These are phyloP conservation scores for Rostrohypoxylon terebratum DNA, from an alignment of 495 filamentous ascomycete species.

Conservation along the genomic window DNA sequence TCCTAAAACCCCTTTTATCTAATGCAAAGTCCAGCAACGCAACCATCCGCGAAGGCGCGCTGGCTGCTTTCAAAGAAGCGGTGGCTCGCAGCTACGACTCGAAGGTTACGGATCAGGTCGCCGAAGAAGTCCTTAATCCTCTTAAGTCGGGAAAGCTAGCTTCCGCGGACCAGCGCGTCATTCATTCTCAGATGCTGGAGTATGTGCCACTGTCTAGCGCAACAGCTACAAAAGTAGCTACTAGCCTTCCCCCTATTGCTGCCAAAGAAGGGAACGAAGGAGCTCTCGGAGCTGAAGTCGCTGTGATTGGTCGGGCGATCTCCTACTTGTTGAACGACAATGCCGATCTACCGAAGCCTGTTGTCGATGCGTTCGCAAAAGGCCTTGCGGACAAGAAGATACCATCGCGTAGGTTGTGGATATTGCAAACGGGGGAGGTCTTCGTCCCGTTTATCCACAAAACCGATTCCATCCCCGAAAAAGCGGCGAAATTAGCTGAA, in stretches of 20 bases:
- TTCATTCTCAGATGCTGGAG: slow-evolving; percentile 81
- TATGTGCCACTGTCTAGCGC: slow-evolving; percentile 67
- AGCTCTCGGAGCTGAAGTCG: slow-evolving; percentile 79
- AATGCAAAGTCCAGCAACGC: slow-evolving; percentile 91
- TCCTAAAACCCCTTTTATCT: slow-evolving; percentile 86
- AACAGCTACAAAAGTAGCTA: slow-evolving; percentile 72
- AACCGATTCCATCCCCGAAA: slow-evolving; percentile 57
- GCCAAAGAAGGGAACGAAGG: slow-evolving; percentile 88
- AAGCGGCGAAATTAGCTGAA: slow-evolving; percentile 66
- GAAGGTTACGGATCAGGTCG: slow-evolving; percentile 69
- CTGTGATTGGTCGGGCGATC: slow-evolving; percentile 72
- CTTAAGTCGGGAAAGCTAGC: slow-evolving; percentile 84
- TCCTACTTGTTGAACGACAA: slow-evolving; percentile 67
- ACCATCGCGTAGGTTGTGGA: slow-evolving; percentile 83
- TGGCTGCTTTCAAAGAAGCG: slow-evolving; percentile 74
- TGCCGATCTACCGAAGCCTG: slow-evolving; percentile 68
- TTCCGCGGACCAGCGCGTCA: slow-evolving; percentile 80
- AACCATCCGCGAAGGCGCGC: slow-evolving; percentile 77
- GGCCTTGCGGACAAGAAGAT: slow-evolving; percentile 86
- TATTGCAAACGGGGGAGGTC: slow-evolving; percentile 76
- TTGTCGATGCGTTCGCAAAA: slow-evolving; percentile 78
- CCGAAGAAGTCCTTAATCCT: slow-evolving; percentile 79
- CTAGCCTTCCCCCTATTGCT: slow-evolving; percentile 70
- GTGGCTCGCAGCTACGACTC: slow-evolving; percentile 70
- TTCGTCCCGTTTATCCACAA: slow-evolving; percentile 68